Conservation (phyloP, 495 filamentous ascomycete genomes). For the Trichoderma gamsii region DNA sequence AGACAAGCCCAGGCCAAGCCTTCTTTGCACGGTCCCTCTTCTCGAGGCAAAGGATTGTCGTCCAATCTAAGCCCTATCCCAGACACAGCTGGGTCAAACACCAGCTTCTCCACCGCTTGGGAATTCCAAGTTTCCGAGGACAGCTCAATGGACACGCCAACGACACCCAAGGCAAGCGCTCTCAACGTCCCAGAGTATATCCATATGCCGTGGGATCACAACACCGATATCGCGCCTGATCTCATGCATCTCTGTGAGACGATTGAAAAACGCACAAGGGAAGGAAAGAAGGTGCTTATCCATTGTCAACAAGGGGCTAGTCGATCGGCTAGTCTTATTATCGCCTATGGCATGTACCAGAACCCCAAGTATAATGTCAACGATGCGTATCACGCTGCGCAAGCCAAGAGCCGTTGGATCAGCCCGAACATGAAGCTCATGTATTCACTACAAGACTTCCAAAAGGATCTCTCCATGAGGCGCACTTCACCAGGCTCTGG, state of each 20-base stretch:
- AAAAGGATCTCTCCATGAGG: conserved; percentile 55
- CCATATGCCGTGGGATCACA: conserved; percentile 96
- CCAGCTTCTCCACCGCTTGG: conserved; percentile 67
- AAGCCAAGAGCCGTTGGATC: conserved; percentile 87
- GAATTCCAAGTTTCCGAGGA: conserved; percentile 44
- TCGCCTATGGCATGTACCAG: conserved; percentile 92
- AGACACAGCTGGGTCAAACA: conserved; percentile 61
- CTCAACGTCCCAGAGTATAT: conserved; percentile 76
- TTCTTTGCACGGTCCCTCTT: conserved; percentile 15
- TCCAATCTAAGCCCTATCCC: conserved; percentile 50
- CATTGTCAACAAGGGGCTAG: conserved; percentile 97
- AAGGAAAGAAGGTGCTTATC: conserved; percentile 81
- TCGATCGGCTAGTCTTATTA: conserved; percentile 91
- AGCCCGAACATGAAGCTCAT: conserved; percentile 98
- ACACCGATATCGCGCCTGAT: conserved; percentile 88
- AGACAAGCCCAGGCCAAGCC: conserved; percentile 23
- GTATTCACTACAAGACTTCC: conserved; percentile 93
- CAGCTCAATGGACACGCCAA: conserved; percentile 37
- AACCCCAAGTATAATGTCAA: conserved; percentile 83
- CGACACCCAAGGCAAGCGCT: conserved; percentile 52
- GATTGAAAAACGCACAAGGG: conserved; percentile 70
- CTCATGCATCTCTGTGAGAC: conserved; percentile 76
- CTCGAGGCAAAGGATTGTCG: conserved; percentile 21
- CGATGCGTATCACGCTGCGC: conserved; percentile 86
- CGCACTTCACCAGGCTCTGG: conserved; percentile 34